Base-by-base conservation (phyloP, 2,329 filamentous ascomycete species). In the Arthrobotrys megalospora region DNA sequence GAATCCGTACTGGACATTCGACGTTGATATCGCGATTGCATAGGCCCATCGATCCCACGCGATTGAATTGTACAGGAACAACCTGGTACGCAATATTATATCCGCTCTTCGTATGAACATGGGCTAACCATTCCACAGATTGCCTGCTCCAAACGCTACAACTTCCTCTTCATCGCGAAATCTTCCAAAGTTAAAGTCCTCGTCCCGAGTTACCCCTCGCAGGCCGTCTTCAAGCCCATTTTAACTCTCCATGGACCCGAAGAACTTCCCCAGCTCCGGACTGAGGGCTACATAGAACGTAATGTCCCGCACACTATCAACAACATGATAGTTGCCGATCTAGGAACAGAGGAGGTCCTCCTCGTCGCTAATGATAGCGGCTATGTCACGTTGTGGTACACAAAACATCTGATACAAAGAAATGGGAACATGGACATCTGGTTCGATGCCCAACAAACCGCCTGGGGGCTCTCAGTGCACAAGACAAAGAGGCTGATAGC, bases 391-490 rank as follows among this genome's bases (percentile, higher is more conserved):
- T 91, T 88, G 6, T 94, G 92, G 83, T 90, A 91, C 82, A 91
- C 90, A 0, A 86, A 87, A 58, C 85, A 82, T 41, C 55, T 82
- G n/a, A 66, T 70, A 3, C 72, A 79, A 28, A 47, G 67, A 21
- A 14, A 47, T 12, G 75, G 75, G 12, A 66, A 78, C 38, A 79
- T 82, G 47, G 81, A 84, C 2, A 85, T 88, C 6, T 84, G 83
- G 75, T 89, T 92, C 43, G 94, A 92, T 82, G 93, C 97, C 1
- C 89, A 89, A 0, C 85, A 85, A 24, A 95, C 93, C 76, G 95
- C 94, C 1, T 99, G 96, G 96, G 96, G 95, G 0, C 85, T 97
- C 58, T 91, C 93, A 6, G 88, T 97, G 10, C 95, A 98, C 83
- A 88, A 89, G 79, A 86, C 90, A 79, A 93, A 93, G n/a, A 90